These are phyloP conservation scores for Nakazawaea pomicola DNA, from an alignment of 805 yeast genomes.

Conservation along the genomic window DNA sequence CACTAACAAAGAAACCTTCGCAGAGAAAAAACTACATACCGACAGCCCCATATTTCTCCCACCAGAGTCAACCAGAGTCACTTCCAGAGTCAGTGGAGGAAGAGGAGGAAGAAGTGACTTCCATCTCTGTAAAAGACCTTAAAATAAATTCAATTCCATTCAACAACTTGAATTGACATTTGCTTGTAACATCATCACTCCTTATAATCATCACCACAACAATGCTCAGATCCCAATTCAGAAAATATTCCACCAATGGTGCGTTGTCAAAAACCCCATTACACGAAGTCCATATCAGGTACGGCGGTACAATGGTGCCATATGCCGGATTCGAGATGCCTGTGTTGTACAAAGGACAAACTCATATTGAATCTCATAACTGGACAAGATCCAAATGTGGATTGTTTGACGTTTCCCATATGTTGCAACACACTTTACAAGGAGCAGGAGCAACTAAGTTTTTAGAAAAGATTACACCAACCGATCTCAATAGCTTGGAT, in stretches of 20 bases:
- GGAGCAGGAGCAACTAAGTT: conserved; percentile 68
- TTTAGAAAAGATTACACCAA: conserved; percentile 81
- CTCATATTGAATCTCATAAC: conserved; percentile 88
- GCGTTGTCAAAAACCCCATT: conserved; percentile 58
- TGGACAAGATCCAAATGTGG: conserved; percentile 93
- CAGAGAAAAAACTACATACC: too few species aligned
- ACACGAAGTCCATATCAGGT: conserved; percentile 68
- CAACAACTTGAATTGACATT: not conserved
- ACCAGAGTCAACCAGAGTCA: too few species aligned
- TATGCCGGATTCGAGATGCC: conserved; percentile 98
- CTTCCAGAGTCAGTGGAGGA: too few species aligned
- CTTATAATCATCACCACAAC: not conserved
- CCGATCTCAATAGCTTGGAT: conserved; percentile 59
- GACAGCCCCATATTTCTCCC: too few species aligned
- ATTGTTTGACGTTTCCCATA: conserved; percentile 93
- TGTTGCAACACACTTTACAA: conserved; percentile 81
- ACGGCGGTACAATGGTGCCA: conserved; percentile 89
- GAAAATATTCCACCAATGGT: not conserved
- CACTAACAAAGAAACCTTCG: too few species aligned
- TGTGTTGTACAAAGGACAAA: conserved; percentile 74
- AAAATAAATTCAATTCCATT: not conserved
- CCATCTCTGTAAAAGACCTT: not conserved
- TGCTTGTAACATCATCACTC: not conserved
- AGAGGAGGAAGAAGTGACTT: too few species aligned
- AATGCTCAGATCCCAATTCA: conserved; percentile 1